Conservation (phyloP, 2,329 filamentous ascomycete genomes). For the Cladosporium sp. region DNA sequence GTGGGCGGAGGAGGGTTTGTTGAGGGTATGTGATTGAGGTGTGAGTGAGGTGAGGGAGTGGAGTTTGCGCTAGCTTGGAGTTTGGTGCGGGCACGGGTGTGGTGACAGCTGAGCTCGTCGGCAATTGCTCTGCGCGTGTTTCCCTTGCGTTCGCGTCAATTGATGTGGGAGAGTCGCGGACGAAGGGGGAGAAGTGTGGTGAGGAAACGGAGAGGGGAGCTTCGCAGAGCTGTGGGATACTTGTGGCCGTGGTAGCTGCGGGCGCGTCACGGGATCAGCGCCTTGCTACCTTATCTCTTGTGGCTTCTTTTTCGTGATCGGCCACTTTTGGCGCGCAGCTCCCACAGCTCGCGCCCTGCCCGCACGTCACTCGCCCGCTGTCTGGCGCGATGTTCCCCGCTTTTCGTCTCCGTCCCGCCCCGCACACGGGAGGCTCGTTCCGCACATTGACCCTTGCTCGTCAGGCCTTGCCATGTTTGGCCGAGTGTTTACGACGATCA, state of each 20-base stretch:
- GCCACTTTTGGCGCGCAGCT: no score
- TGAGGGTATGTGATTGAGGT: not conserved
- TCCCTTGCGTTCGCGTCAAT: constrained; percentile 3
- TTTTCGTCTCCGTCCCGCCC: not conserved
- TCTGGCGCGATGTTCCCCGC: not conserved
- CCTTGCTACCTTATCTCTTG: no score
- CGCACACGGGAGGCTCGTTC: no score
- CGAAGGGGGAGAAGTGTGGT: not conserved
- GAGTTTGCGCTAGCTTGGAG: constrained; percentile 8
- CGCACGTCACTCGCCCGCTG: not conserved
- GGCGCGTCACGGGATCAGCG: no score
- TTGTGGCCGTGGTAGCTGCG: not conserved
- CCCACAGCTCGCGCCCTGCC: not conserved
- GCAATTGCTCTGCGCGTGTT: not conserved
- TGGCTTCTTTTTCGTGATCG: no score
- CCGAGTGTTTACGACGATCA: not conserved
- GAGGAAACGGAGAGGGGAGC: not conserved
- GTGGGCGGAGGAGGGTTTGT: not conserved
- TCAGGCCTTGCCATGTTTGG: no score
- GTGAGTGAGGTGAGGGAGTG: not conserved
- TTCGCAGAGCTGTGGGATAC: not conserved
- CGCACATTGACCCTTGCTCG: no score
- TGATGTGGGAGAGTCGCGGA: not conserved
- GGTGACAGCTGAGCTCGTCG: not conserved
- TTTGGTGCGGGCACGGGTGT: not conserved